These are phyloP conservation scores for Clohesyomyces aquaticus DNA, from an alignment of 495 filamentous ascomycete species.

Conservation along the genomic window DNA sequence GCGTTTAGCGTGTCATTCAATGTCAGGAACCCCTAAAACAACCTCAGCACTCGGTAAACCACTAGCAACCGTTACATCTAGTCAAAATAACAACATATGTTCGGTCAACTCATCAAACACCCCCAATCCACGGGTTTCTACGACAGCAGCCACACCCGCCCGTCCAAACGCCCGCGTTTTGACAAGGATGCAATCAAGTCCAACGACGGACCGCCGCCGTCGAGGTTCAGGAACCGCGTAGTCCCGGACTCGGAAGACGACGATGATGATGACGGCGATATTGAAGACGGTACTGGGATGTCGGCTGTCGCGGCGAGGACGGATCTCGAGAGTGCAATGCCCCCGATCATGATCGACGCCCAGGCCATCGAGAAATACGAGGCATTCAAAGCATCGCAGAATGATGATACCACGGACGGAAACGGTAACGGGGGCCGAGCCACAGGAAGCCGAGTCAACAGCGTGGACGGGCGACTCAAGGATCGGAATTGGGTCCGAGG, in stretches of 20 bases:
- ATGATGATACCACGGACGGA: slow-evolving; percentile 32
- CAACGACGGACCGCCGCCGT: slow-evolving; percentile 6
- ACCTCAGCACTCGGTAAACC: no score
- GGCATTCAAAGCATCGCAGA: slow-evolving; percentile 54
- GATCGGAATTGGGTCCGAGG: slow-evolving; percentile 63
- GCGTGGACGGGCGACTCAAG: slow-evolving; percentile 55
- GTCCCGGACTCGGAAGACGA: slow-evolving; percentile 46
- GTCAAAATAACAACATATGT: no score
- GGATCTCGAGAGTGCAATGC: slow-evolving; percentile 77
- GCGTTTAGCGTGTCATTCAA: no score
- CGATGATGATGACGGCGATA: slow-evolving; percentile 42
- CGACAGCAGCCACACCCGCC: slow-evolving; percentile 38
- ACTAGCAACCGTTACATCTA: no score
- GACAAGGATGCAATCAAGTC: slow-evolving; percentile 17
- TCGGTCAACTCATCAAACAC: slow-evolving; percentile 40
- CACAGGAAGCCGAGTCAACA: no score
- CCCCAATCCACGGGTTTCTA: slow-evolving; percentile 46
- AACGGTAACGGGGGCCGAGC: no score
- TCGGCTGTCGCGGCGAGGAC: slow-evolving; percentile 55
- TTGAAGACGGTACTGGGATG: slow-evolving; percentile 35
- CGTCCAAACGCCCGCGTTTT: slow-evolving; percentile 42
- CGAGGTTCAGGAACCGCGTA: slow-evolving; percentile 18
- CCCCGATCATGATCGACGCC: slow-evolving; percentile 65
- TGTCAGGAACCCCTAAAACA: no score
- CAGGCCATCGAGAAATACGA: slow-evolving; percentile 84